Base-by-base conservation (phyloP, 75 land plant species). In the Picea sitchensis region DNA sequence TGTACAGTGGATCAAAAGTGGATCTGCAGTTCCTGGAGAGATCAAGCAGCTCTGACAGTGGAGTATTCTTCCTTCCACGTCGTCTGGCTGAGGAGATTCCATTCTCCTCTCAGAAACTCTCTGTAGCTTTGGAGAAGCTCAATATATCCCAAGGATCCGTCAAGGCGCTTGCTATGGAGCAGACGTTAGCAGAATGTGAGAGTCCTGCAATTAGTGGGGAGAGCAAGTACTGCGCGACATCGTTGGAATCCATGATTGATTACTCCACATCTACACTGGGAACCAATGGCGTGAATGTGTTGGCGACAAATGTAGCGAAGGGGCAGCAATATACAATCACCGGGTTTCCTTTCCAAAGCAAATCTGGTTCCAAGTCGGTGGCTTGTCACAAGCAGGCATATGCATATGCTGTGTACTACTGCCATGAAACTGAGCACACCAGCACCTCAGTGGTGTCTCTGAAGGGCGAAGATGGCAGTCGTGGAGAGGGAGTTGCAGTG, bases 401-500 rank as follows among this genome's bases (percentile, higher is more conserved):
- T 75, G 32, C 76, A 1, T 75, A 75, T 23, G 76, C 59, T 3
- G 76, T 75, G 76, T 75, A 23, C 26, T 56, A 51, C 14, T 75
- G 76, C 76, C 76, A 75, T 15, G 32, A 75, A 15, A 6, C 76
- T 1, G 17, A 51, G 18, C 18, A 76, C 23, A 84, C 88, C 0
- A 75, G 59, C 47, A 85, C 84, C 34, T 82, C 85, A 76, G 58
- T 14, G 38, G 87, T 85, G 57, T 32, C 83, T 3, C 34, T 91
- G 86, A 80, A 65, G 75, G 88, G 82, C 21, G 81, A 84, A 4
- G 86, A 87, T 75, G 91, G 89, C 23, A 71, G 79, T 11, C 76
- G 77, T 80, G 87, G 61, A 26, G 76, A 82, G 14, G 91, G 86
- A 4, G 83, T 78, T 59, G 91, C 88, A 20, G 84, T 89, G 32